These are phyloP conservation scores for Ailanthus altissimus DNA, from an alignment of 345 rosid species.

Conservation along the genomic window DNA sequence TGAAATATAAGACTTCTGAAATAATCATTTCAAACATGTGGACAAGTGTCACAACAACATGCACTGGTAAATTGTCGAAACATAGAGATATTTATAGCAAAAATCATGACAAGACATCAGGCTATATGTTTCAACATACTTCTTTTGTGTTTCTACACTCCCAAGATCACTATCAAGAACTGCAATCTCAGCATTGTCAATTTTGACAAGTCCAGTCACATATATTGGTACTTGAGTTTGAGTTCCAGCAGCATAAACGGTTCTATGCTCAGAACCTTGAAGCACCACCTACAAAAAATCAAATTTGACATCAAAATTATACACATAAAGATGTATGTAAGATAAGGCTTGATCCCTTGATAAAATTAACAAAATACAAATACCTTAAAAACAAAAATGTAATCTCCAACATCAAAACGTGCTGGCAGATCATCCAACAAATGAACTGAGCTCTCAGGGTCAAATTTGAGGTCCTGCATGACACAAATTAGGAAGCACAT, in stretches of 20 bases:
- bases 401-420: constrained; percentile 76
- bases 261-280: constrained; percentile 60
- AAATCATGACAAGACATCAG: neutral
- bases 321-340: constrained; percentile 17
- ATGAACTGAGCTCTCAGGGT: constrained; percentile 45
- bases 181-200: constrained; percentile 71
- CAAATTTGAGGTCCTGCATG: constrained; percentile 77
- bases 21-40: neutral
- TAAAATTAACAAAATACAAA: constrained; percentile 1
- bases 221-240: constrained; percentile 59
- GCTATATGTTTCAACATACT: constrained; percentile 41
- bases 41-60: neutral
- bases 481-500: constrained; percentile 12
- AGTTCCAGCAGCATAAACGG: constrained; percentile 61
- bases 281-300: constrained; percentile 48
- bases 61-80: neutral
- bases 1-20: neutral
- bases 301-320: constrained; percentile 8
- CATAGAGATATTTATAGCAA: constrained; percentile 4
- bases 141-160: constrained; percentile 67
- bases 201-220: constrained; percentile 60
- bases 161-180: constrained; percentile 89
- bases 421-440: constrained; percentile 57
- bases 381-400: constrained; percentile 87
- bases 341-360: constrained; percentile 6